A percentile compares a stretch with the other conserved stretches of the same genome.
Evolutionary conservation across 1,139 yeast genomes (phyloP).

Genomic region (Schwanniomyces etchellsii): DNA sequence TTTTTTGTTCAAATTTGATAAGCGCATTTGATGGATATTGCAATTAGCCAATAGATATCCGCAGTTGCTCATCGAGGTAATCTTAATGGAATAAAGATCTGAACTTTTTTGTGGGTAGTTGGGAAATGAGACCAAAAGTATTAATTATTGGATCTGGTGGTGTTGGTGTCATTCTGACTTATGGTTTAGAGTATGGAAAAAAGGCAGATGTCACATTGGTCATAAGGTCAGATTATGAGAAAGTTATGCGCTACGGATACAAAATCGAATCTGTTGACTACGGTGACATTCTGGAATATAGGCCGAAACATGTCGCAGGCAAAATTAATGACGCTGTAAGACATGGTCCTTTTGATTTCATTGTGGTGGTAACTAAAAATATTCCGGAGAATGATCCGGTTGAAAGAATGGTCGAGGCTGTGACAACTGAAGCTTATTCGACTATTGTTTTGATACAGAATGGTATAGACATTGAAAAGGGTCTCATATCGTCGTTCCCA

Average conservation of each 20-base stretch:
- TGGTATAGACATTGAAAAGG: conserved; percentile 68
- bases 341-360: conserved; percentile 56
- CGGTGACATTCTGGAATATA: conserved; percentile 49
- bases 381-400: conserved; percentile 53
- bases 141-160: conserved; percentile 45
- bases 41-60: no score
- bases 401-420: conserved; percentile 53
- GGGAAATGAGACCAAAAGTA: conserved; percentile 26
- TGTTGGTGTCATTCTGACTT: conserved; percentile 67
- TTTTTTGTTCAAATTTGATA: no score
- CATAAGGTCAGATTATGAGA: conserved; percentile 61
- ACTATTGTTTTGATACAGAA: conserved; percentile 65
- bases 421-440: conserved; percentile 33
- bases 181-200: conserved; percentile 42
- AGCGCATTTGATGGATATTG: no score
- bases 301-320: conserved; percentile 43
- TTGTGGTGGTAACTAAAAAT: conserved; percentile 66
- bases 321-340: conserved; percentile 41
- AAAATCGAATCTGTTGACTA: conserved; percentile 55
- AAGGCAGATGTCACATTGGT: conserved; percentile 55
- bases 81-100: no score
- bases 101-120: no score
- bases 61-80: no score
- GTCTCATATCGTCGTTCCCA: conserved; percentile 55
- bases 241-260: conserved; percentile 49